Evolutionary conservation across 371 early-diverging fungal species (phyloP), one percentile per base, ranked within the genome.

Genomic region (Apophysomyces variabilis): DNA sequence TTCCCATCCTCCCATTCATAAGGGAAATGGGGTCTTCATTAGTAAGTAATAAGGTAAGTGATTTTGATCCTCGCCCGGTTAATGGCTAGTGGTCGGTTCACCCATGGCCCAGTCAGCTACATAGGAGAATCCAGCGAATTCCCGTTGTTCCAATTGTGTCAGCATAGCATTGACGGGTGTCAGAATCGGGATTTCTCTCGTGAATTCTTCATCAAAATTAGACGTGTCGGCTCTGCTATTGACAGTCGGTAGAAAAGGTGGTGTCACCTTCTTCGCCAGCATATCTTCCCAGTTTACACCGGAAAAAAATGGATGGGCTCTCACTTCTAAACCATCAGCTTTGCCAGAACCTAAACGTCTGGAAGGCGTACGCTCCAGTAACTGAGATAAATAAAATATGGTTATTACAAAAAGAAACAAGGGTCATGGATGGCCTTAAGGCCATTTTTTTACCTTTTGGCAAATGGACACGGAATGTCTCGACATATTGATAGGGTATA

Each of bases 131-230:
- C 88, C 89, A 35, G 87, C 74, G 76, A 98, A 98, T 79, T 97
- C 95, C 71, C 90, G 90, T 79, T 98, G 97, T 74, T 96, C 93
- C 5, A 84, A 84, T n/a, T 81, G 78, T 7, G 87, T 86, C 57
- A 97, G 79, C 21, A 88, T 87, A 61, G 89, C 89, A 64, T 93
- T 89, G 57, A 93, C 89, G 0, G 97, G 96, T 14, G 98, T 97
- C 65, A 98, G 74, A 4, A 92, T 92, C 7, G 97, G 96, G 59
- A 83, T 76, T 82, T 99, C 97, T 39, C 89, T 83, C 7, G 96
- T 98, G 67, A 99, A 96, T 77, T 97, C 98, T 47, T 89, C 88
- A 65, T 94, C 99, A 89, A 98, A 98, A 85, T 97, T 96, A 60
- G 96, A 95, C 7, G 92, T 91, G 75, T 98, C 99, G 11, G 89